Base-by-base conservation (phyloP, 257 asterid genomes). In the Primulina tabacum region DNA sequence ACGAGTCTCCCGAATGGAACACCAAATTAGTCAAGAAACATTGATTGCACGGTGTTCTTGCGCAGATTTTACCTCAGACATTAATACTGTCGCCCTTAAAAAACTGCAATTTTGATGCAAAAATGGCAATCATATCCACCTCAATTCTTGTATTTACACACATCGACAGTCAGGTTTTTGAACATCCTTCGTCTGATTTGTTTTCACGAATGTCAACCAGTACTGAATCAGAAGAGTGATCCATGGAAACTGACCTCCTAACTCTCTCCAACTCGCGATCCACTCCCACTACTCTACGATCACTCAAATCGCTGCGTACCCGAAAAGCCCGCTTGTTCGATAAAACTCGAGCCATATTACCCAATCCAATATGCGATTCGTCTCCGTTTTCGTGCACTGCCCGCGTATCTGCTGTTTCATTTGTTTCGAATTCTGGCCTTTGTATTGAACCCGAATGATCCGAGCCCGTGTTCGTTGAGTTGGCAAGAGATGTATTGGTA, bases 221-320 rank as follows among this genome's bases (percentile, higher is more conserved):
- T 37, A 14, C n/a, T 5, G 83, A 67, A 68, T 82, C 76, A 28
- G 81, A 63, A 55, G 82, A 43, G 5, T 79, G 73, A 75, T 88
- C 95, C 90, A 88, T 62, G 1, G 95, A 90, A 11, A 86, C 64
- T 2, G 89, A 83, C 63, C 95, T 85, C 75, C 95, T 80, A 18
- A 79, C 77, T 0, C 65, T 43, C 62, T 69, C 73, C 70, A 80
- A 21, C 53, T 76, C 86, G 26, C 69, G 78, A 14, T 29, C 87
- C 1, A 55, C 28, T 58, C 67, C 67, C 71, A 11, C 5, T 11
- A 71, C 77, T 5, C 78, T 47, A 7, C 40, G 79, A 53, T 76
- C 85, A 18, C 58, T 65, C 73, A 87, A 77, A 75, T 87, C 92
- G 32, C 92, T 87, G 1, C 67, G 65, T 3, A 80, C 87, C 14